Conservation (phyloP, 352 stramenopile genomes). For the Phytopythium litorale region DNA sequence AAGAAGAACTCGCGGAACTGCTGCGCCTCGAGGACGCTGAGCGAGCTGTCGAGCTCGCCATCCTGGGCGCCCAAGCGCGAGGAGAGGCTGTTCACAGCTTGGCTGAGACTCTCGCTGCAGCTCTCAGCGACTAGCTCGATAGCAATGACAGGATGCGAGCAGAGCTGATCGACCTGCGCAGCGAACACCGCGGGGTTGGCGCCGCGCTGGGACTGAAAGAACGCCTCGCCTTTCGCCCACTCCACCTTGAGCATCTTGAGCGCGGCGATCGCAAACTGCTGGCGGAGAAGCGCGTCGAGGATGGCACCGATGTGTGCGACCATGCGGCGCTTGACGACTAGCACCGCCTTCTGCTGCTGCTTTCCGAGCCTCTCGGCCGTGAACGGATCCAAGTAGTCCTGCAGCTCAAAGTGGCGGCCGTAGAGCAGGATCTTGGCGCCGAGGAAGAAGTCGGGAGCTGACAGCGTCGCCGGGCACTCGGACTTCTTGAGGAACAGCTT, state of each 20-base stretch:
- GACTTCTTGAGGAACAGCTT: constrained; percentile 91
- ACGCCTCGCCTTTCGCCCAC: constrained; percentile 44
- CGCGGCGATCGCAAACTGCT: constrained; percentile 69
- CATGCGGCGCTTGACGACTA: constrained; percentile 56
- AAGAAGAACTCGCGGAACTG: constrained; percentile 62
- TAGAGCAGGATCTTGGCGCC: constrained; percentile 82
- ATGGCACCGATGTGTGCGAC: constrained; percentile 49
- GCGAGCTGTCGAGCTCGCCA: constrained; percentile 46
- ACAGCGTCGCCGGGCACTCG: constrained; percentile 65
- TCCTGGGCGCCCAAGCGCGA: constrained; percentile 37
- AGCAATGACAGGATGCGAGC: constrained; percentile 37
- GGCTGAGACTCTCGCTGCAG: constrained; percentile 60
- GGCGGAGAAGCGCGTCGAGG: constrained; percentile 49
- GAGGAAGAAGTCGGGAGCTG: constrained; percentile 76
- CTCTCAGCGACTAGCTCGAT: constrained; percentile 77
- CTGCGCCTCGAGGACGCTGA: constrained; percentile 49
- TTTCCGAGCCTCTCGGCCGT: constrained; percentile 65
- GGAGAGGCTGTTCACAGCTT: constrained; percentile 41
- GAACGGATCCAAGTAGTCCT: constrained; percentile 80
- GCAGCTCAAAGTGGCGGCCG: constrained; percentile 76
- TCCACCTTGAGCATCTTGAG: constrained; percentile 75
- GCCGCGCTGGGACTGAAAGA: constrained; percentile 41
- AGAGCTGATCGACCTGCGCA: constrained; percentile 31
- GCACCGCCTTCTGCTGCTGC: constrained; percentile 65
- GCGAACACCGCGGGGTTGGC: constrained; percentile 17